Conservation (phyloP, 306 rosid genomes). For the Prinsepia uniflora region DNA sequence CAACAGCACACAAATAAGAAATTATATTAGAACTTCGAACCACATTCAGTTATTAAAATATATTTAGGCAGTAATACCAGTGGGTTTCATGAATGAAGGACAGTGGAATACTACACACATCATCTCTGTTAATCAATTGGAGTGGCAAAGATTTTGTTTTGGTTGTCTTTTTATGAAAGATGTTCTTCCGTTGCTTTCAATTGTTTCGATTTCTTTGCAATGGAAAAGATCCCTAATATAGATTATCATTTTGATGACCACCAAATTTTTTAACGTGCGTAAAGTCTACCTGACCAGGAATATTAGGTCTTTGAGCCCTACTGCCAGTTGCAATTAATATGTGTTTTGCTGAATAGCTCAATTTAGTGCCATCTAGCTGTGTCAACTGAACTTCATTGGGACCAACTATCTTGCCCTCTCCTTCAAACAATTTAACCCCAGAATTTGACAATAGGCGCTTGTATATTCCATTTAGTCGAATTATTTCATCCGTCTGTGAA, state of each 20-base stretch:
- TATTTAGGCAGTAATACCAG: not conserved
- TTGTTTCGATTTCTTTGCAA: not conserved
- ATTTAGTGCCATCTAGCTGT: constrained; percentile 92
- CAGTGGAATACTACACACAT: not conserved
- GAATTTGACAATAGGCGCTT: constrained; percentile 80
- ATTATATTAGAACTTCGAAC: constrained; percentile 9
- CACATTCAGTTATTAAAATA: not conserved
- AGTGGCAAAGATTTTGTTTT: not conserved
- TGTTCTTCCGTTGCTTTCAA: not conserved
- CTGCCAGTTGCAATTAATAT: constrained; percentile 90
- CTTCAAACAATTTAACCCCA: constrained; percentile 85
- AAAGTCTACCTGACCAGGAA: constrained; percentile 79
- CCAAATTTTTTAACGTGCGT: constrained; percentile 17
- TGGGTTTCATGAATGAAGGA: not conserved
- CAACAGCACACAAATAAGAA: not conserved
- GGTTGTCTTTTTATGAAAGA: not conserved
- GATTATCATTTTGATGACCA: not conserved
- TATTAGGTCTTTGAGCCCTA: constrained; percentile 68
- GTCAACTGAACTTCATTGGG: constrained; percentile 95
- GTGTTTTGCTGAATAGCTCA: constrained; percentile 86
- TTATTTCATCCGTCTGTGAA: constrained; percentile 81
- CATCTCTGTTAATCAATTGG: not conserved
- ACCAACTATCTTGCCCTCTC: constrained; percentile 84
- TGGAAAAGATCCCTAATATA: not conserved
- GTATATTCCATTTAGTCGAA: constrained; percentile 85